Evolutionary conservation across 345 rosid species (phyloP).

Genomic region (Nasturtium officinale): DNA sequence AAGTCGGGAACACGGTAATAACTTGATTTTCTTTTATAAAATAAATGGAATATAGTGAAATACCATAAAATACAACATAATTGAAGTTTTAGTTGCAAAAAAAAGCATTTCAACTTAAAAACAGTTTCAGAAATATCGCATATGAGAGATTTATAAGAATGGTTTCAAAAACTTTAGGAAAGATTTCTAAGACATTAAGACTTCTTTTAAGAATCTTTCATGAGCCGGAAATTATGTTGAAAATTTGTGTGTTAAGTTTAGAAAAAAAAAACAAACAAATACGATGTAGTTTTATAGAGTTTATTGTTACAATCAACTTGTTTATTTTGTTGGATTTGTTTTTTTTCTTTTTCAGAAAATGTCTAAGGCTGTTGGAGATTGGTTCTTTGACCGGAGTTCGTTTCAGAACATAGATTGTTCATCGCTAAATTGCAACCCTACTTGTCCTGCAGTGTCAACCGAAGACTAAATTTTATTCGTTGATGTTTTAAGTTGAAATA

Average conservation of each 20-base stretch:
- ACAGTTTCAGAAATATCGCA: background rate
- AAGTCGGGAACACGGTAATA: conserved; percentile 55
- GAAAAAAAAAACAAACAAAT: background rate
- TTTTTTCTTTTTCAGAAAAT: conserved; percentile 55
- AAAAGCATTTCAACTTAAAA: background rate
- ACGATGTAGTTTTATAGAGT: background rate
- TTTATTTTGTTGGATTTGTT: background rate
- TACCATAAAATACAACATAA: background rate
- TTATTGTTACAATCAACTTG: background rate
- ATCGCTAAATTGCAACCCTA: conserved; percentile 78
- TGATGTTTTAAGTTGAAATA: conserved; percentile 8
- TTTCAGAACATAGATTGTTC: conserved; percentile 79
- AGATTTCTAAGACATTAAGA: background rate
- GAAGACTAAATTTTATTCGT: conserved; percentile 24
- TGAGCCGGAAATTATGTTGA: background rate
- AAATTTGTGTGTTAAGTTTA: background rate
- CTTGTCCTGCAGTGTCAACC: conserved; percentile 57
- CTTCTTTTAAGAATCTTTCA: background rate
- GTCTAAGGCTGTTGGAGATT: conserved; percentile 86
- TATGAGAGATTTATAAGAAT: background rate
- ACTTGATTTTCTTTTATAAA: background rate
- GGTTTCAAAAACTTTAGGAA: background rate
- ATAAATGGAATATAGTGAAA: background rate
- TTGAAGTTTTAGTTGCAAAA: background rate
- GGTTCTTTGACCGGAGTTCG: conserved; percentile 61